phyloP scores from a whole-genome alignment of 257 asterid genomes.

The Prunella vulgaris region DNA sequence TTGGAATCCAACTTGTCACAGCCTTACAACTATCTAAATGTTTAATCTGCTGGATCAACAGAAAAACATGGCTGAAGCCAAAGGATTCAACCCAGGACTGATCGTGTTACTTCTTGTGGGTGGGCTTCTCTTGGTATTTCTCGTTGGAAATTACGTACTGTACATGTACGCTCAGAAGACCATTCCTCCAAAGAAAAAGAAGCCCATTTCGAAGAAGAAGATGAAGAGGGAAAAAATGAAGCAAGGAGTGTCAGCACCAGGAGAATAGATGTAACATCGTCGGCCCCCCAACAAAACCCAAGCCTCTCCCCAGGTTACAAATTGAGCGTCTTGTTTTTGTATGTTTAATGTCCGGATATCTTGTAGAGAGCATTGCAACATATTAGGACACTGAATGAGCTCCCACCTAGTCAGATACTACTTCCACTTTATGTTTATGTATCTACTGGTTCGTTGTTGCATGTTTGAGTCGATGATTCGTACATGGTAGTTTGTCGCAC shows the following conservation, averaged over 20 bases:
- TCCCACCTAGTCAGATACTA: not conserved
- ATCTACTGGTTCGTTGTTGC: not conserved
- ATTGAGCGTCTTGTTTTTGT: conserved; percentile 18
- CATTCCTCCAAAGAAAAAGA: conserved; percentile 88
- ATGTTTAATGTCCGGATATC: conserved; percentile 10
- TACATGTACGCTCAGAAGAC: conserved; percentile 74
- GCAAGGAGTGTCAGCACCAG: conserved; percentile 89
- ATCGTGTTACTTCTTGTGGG: conserved; percentile 73
- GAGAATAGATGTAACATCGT: conserved; percentile 48
- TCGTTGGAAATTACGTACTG: conserved; percentile 70
- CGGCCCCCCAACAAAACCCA: not conserved
- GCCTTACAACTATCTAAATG: not conserved
- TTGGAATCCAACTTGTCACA: not conserved
- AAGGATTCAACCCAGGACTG: conserved; percentile 87
- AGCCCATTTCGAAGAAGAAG: conserved; percentile 94
- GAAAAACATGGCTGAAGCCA: conserved; percentile 44
- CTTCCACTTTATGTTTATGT: conserved; percentile 15
- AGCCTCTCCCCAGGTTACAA: not conserved
- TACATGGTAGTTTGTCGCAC: not conserved
- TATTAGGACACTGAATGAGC: not conserved
- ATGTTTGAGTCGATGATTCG: not conserved
- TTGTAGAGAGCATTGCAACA: conserved; percentile 10
- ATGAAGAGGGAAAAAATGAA: conserved; percentile 87
- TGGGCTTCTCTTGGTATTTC: conserved; percentile 65
- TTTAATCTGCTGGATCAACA: conserved; percentile 30